Base-by-base conservation (phyloP, 1,284 basidiomycete species). In the Ustilago xerochloae region DNA sequence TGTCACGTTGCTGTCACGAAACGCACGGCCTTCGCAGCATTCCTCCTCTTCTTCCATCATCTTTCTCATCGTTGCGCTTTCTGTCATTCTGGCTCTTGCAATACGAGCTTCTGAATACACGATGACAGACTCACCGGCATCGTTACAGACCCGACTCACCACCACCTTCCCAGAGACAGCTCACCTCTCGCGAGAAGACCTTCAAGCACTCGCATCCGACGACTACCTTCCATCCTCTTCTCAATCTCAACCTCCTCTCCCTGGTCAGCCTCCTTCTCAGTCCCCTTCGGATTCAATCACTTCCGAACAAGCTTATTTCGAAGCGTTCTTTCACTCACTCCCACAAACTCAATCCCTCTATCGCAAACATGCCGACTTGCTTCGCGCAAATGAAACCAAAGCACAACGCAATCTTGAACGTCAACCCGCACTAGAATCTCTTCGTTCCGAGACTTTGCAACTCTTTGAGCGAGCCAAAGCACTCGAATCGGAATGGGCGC, bases 401-500 rank as follows among this genome's bases (percentile, higher is more conserved):
- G 81, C 81, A 38, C 47, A 47, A 15, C 65, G 61, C 36, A 83
- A 83, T 29, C 38, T 59, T 8, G 64, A 65, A 39, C 72, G 69
- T 7, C 77, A 80, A 36, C 69, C 74, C 8, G 64, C 41, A 6
- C 75, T 83, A 29, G 71, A 80, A 53, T 48, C 67, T 8, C 54
- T 82, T 12, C 75, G 81, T 6, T 33, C 26, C 10, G 78, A 81
- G 52, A 81, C 81, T n/a, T 70, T 75, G 29, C 55, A 53, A 6
- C 66, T 76, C 2, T 78, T 75, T 41, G 76, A 75, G 20, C 67
- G 75, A 2, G 81, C 81, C 6, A 68, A 70, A 36, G 4, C 45
- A 5, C 46, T 68, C 12, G 75, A 83, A 39, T 30, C 66, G 16
- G 65, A 75, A 36, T 81, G 77, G 74, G 67, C 77, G 1, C 16